Percentiles rank a stretch among this genome's conserved stretches.
phyloP scores from a whole-genome alignment of 2,329 filamentous ascomycete species.

The Taxawa tesnikishii region DNA sequence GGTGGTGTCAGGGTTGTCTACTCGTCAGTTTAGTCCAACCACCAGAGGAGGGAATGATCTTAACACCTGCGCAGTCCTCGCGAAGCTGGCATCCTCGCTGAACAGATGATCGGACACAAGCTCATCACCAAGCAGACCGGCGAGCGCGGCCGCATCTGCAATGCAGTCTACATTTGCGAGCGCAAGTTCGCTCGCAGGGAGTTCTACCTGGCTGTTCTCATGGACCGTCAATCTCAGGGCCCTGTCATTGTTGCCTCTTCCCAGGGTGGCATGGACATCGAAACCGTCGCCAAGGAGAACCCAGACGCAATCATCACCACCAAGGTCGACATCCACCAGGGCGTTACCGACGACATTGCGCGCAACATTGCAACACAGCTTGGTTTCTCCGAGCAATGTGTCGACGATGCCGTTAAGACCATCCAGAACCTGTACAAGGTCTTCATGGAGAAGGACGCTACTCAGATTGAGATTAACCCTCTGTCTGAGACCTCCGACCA shows the following conservation, averaged over 20 bases:
- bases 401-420: constrained; percentile 87
- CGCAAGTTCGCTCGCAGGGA: constrained; percentile 98
- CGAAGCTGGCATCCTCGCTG: constrained; percentile 90
- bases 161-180: constrained; percentile 97
- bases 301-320: constrained; percentile 93
- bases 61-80: constrained; percentile 57
- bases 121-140: constrained; percentile 99
- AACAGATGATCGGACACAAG: constrained; percentile 99
- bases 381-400: constrained; percentile 95
- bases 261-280: constrained; percentile 98
- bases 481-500: constrained; percentile 97
- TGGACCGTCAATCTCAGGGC: constrained; percentile 84
- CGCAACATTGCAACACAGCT: constrained; percentile 80
- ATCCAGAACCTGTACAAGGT: constrained; percentile 99
- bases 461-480: constrained; percentile 99
- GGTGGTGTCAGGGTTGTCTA: constrained; percentile 98
- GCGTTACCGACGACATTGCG: constrained; percentile 92
- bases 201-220: constrained; percentile 97
- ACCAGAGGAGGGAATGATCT: no score
- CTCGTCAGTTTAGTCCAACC: constrained; percentile 47
- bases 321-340: constrained; percentile 82
- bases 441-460: constrained; percentile 96
- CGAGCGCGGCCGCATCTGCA: constrained; percentile 85
- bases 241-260: constrained; percentile 97
- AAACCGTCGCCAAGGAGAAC: constrained; percentile 94